Base-by-base conservation (phyloP, 164 flowering plant species). In the Houttuynia cordata region DNA sequence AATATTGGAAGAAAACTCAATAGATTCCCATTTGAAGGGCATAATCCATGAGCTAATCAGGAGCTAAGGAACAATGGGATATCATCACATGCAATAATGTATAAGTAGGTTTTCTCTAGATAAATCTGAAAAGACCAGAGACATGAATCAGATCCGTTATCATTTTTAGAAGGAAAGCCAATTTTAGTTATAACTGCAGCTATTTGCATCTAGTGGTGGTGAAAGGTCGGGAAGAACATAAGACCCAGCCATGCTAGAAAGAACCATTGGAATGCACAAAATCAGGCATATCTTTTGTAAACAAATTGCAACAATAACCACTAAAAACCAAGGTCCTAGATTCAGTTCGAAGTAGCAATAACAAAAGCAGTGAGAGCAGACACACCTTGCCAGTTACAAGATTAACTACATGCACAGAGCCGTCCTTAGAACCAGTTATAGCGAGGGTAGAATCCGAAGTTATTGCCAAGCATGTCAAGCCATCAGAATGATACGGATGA, bases 401-500 rank as follows among this genome's bases (percentile, higher is more conserved):
- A 68, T 89, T 87, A 50, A 87, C 93, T 56, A 83, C 66, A 63
- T 86, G 87, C 23, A 80, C 85, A 63, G 89, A 85, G 41, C 83
- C 65, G 73, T 92, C 97, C 61, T 65, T 75, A 24, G 96, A 81
- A 61, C 96, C 93, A 69, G 84, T 88, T 53, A 91, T 65, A 57
- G 85, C 97, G 62, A 88, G 85, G 61, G 79, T 64, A 51, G 97
- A 88, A 70, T 84, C 88, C 42, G 87, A 67, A 71, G 68, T 84
- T 21, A 89, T 74, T 53, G 82, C 56, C 76, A 89, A 73, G 75
- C 93, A 89, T 64, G 96, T 89, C 73, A 92, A 54, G 23, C 89
- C 96, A 49, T 83, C 83, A 8, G 78, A 79, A 68, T 89, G 96
- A 77, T 83, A 89, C 17, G 84, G 81, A 77, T 92, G 86, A 73